A percentile compares a stretch with the other conserved stretches of the same genome.
phyloP scores from a whole-genome alignment of 2,329 filamentous ascomycete genomes.

The Botrytis byssoidea region DNA sequence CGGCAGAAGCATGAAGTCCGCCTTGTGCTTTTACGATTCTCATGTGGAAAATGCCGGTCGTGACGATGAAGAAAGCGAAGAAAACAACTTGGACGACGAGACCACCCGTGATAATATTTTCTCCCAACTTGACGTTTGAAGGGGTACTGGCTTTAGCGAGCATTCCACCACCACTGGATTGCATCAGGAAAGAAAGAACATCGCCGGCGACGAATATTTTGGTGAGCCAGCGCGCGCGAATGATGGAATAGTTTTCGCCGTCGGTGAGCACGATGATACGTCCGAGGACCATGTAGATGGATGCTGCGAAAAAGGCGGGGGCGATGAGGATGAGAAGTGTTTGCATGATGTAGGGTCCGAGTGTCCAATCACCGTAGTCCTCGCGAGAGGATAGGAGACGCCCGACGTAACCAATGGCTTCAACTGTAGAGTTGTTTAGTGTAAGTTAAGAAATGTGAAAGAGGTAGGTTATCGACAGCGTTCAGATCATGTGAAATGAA shows the following conservation, averaged over 20 bases:
- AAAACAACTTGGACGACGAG: conserved; percentile 51
- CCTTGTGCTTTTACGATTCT: conserved; percentile 24
- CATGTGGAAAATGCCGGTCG: conserved; percentile 26
- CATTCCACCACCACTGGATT: conserved; percentile 36
- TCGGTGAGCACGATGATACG: conserved; percentile 41
- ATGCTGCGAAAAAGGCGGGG: conserved; percentile 43
- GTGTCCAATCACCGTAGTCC: conserved; percentile 28
- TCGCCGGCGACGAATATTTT: conserved; percentile 49
- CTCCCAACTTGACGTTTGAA: conserved; percentile 34
- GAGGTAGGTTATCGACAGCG: not conserved
- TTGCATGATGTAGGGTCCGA: conserved; percentile 41
- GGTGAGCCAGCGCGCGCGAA: conserved; percentile 41
- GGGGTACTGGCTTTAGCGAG: conserved; percentile 25
- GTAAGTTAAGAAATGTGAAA: not conserved
- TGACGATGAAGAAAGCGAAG: conserved; percentile 50
- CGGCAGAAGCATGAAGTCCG: not conserved
- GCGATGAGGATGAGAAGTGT: conserved; percentile 42
- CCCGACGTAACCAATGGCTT: conserved; percentile 42
- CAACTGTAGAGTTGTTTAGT: conserved; percentile 40
- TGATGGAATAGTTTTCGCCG: conserved; percentile 41
- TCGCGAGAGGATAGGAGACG: conserved; percentile 32
- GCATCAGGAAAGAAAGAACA: conserved; percentile 45
- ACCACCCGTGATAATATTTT: conserved; percentile 48
- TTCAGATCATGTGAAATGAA: too few relatives aligned
- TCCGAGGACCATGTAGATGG: conserved; percentile 45